These are phyloP conservation scores for Penicillium canescens DNA, from an alignment of 495 filamentous ascomycete genomes.

Conservation along the genomic window DNA sequence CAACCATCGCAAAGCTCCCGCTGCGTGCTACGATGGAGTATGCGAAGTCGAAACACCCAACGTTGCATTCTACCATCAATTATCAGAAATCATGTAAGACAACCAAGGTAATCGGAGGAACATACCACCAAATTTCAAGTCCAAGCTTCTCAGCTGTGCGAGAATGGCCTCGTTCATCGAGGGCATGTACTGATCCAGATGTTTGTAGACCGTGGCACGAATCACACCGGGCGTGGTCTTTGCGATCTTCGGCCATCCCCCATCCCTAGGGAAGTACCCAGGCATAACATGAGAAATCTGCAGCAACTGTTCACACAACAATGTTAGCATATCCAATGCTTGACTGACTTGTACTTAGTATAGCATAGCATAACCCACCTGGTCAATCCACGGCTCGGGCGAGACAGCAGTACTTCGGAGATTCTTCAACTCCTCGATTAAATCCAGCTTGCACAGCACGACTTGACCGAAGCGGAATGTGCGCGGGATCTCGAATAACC, in stretches of 20 bases:
- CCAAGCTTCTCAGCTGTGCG: constrained; percentile 11
- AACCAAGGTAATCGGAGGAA: neutral
- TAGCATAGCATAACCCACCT: constrained; percentile 9
- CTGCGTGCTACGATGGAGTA: constrained; percentile 28
- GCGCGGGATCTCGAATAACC: constrained; percentile 27
- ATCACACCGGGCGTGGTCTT: constrained; percentile 28
- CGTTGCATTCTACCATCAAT: constrained; percentile 10
- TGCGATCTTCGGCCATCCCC: constrained; percentile 26
- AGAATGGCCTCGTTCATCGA: constrained; percentile 22
- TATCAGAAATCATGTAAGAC: neutral
- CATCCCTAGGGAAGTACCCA: constrained; percentile 22
- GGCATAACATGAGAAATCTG: constrained; percentile 31
- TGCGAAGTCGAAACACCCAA: constrained; percentile 25
- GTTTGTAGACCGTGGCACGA: constrained; percentile 19
- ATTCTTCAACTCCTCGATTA: constrained; percentile 25
- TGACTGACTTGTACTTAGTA: too few relatives aligned
- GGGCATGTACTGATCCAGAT: constrained; percentile 23
- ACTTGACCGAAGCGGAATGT: constrained; percentile 28
- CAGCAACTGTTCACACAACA: constrained; percentile 9
- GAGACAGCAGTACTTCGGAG: constrained; percentile 14
- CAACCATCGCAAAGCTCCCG: constrained; percentile 24
- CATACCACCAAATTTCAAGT: constrained; percentile 13
- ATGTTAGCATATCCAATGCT: too few relatives aligned
- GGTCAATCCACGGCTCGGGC: constrained; percentile 30
- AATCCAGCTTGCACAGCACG: constrained; percentile 18